Percentiles rank a stretch among this genome's conserved stretches.
Conservation (phyloP, 2,329 filamentous ascomycete species). For the Cordyceps tenuipes region DNA sequence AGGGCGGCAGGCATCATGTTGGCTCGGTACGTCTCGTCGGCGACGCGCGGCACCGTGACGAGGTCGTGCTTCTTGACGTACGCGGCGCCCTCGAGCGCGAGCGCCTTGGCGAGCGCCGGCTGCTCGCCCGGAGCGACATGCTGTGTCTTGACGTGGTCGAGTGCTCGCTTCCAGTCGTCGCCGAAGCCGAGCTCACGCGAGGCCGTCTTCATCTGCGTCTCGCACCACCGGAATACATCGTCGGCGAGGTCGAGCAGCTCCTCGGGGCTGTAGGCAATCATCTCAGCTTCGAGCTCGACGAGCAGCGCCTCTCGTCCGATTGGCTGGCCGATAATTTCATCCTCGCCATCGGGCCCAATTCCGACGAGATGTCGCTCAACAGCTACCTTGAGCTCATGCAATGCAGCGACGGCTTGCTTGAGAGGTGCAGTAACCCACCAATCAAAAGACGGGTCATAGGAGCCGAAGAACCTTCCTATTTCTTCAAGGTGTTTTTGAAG, state of each 20-base stretch:
- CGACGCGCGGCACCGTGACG: constrained; percentile 45
- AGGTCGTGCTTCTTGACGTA: constrained; percentile 47
- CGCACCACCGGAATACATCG: constrained; percentile 47
- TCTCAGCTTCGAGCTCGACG: constrained; percentile 44
- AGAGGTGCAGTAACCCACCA: constrained; percentile 47
- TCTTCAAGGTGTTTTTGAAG: constrained; percentile 36
- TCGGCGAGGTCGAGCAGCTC: constrained; percentile 44
- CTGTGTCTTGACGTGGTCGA: constrained; percentile 47
- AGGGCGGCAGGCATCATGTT: constrained; percentile 46
- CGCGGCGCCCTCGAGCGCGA: constrained; percentile 41
- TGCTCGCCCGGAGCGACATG: constrained; percentile 47
- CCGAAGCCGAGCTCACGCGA: constrained; percentile 39
- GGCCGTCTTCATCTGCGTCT: constrained; percentile 44
- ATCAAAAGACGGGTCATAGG: constrained; percentile 48
- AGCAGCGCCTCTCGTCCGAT: constrained; percentile 44
- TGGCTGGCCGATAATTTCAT: constrained; percentile 48
- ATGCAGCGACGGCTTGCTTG: constrained; percentile 26
- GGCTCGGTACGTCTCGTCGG: constrained; percentile 45
- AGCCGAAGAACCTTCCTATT: constrained; percentile 41
- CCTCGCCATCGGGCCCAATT: constrained; percentile 31
- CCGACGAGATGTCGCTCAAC: constrained; percentile 38
- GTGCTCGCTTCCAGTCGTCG: constrained; percentile 41
- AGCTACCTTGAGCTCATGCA: constrained; percentile 27
- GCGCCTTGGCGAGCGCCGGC: constrained; percentile 40
- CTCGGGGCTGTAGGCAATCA: constrained; percentile 51